Conservation (phyloP, 2,329 filamentous ascomycete genomes). For the Penicillium sp. region DNA sequence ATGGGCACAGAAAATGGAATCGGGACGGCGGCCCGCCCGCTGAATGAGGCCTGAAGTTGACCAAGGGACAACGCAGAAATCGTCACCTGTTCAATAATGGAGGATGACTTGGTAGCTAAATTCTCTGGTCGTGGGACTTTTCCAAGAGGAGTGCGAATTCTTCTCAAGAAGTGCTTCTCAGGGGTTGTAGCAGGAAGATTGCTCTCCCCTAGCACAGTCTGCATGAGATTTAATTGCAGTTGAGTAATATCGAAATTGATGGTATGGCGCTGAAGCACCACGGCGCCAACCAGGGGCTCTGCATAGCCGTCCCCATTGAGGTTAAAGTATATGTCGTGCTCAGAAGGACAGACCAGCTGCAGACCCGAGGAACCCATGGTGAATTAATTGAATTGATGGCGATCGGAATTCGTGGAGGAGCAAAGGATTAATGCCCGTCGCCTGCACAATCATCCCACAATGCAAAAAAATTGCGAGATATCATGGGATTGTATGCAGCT, state of each 20-base stretch:
- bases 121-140: not conserved
- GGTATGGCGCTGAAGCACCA: not conserved
- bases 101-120: not conserved
- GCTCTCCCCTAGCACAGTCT: not conserved
- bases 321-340: conserved; percentile 11
- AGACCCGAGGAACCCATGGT: not conserved
- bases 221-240: not conserved
- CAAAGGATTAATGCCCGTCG: not conserved
- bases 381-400: not conserved
- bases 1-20: conserved; percentile 15
- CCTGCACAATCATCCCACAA: not conserved
- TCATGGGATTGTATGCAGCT: not conserved
- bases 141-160: not conserved
- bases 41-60: not conserved
- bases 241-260: not conserved
- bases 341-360: conserved; percentile 8
- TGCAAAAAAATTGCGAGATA: conserved; percentile 2
- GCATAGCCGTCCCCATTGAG: conserved; percentile 11
- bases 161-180: not conserved
- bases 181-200: not conserved
- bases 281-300: conserved; percentile 7
- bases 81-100: conserved; percentile 2
- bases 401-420: not conserved
- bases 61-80: not conserved
- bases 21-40: not conserved